Evolutionary conservation across 768 basidiomycete species (phyloP).

Genomic region (Gloeostereum incarnatum): DNA sequence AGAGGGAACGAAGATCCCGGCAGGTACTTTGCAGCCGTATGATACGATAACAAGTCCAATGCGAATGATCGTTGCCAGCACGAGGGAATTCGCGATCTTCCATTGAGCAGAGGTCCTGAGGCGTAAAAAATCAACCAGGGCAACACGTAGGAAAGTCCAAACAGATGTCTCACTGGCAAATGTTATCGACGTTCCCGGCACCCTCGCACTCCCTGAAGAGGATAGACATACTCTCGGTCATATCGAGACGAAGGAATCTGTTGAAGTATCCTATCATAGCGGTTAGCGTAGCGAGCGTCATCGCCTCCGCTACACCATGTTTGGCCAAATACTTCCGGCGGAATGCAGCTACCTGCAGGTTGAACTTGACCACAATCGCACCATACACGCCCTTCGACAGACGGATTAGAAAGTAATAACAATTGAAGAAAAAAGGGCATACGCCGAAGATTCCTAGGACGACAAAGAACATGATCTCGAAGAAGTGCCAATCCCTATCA

Average conservation of each 20-base stretch:
- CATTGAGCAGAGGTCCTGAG: slow-evolving; percentile 87
- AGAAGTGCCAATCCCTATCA: slow-evolving; percentile 97
- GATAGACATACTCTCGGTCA: slow-evolving; percentile 94
- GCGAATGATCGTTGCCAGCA: slow-evolving; percentile 87
- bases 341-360: slow-evolving; percentile 91
- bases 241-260: slow-evolving; percentile 90
- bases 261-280: slow-evolving; percentile 93
- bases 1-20: slow-evolving; percentile 96
- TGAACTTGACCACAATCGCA: slow-evolving; percentile 94
- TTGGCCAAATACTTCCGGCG: slow-evolving; percentile 81
- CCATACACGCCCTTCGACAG: slow-evolving; percentile 82
- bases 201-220: slow-evolving; percentile 95
- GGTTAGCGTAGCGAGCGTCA: slow-evolving; percentile 78
- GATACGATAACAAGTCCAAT: slow-evolving; percentile 82
- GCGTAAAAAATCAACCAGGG: too few species aligned
- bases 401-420: slow-evolving; percentile 7
- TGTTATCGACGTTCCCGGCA: slow-evolving; percentile 72
- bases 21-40: slow-evolving; percentile 95
- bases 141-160: too few species aligned
- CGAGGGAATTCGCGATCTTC: slow-evolving; percentile 87
- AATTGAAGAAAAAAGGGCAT: slow-evolving; percentile 1
- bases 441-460: slow-evolving; percentile 96
- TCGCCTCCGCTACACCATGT: slow-evolving; percentile 84
- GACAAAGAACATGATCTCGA: slow-evolving; percentile 95
- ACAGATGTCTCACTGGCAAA: slow-evolving; percentile 87